Conservation (phyloP, 495 filamentous ascomycete genomes). For the Tuber melanosporum region DNA sequence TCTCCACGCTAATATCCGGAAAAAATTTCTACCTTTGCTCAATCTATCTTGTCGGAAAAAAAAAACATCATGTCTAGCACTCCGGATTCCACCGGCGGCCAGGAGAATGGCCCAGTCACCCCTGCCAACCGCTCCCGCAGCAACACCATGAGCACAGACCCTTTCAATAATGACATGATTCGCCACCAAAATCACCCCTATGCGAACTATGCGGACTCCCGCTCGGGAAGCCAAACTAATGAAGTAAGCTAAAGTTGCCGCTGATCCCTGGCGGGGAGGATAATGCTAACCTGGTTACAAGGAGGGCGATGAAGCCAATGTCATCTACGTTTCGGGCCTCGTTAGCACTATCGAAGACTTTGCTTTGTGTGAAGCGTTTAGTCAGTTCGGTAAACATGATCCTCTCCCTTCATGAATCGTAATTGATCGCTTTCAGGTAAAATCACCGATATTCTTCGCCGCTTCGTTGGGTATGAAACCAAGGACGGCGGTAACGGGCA, state of each 20-base stretch:
- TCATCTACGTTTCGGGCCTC: conserved; percentile 38
- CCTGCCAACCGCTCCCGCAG: conserved; percentile 23
- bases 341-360: conserved; percentile 28
- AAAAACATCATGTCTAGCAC: conserved; percentile 6
- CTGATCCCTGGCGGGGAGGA: not conserved
- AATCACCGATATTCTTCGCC: conserved; percentile 33
- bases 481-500: conserved; percentile 28
- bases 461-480: conserved; percentile 34
- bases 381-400: conserved; percentile 34
- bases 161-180: conserved; percentile 32
- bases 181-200: conserved; percentile 16
- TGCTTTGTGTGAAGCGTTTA: conserved; percentile 34
- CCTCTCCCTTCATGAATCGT: not conserved
- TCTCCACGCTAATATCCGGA: not conserved
- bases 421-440: conserved; percentile 16
- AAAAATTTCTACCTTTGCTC: conserved; percentile 4
- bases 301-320: conserved; percentile 32
- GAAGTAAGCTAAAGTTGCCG: conserved; percentile 15
- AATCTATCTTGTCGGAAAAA: conserved; percentile 1
- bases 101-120: conserved; percentile 17
- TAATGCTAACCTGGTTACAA: not conserved
- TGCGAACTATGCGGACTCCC: conserved; percentile 20
- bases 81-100: conserved; percentile 20
- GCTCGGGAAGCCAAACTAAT: conserved; percentile 15
- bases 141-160: conserved; percentile 21